Evolutionary conservation across 2,329 filamentous ascomycete species (phyloP), one percentile per base, ranked within the genome.

Genomic region (Thyridium curvatum): DNA sequence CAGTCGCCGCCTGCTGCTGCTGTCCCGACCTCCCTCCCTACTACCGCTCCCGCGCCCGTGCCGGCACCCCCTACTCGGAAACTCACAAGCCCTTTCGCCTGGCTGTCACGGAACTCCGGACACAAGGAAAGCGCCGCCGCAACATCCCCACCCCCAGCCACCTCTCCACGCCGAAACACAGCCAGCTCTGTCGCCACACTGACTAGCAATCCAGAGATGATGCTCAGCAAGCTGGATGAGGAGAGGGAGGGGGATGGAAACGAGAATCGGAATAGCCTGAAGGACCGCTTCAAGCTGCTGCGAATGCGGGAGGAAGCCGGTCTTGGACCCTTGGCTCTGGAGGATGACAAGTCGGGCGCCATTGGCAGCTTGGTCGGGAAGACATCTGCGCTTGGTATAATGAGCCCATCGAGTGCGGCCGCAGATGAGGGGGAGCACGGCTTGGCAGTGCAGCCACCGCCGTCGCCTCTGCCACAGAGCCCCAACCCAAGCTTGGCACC

Each of bases 41-140:
- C 58, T 60, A 44, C 62, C 39, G 56, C 62, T 30, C 58, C 60
- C 17, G 58, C 66, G 33, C 58, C 64, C 15, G 44, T 50, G 2
- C 47, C 54, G 14, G 47, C 54, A 10, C 59, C 54, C 44, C 63
- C 68, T 12, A 48, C 74, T 43, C 72, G 88, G 54, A 94, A 93
- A 59, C 75, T 94, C 40, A 90, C 86, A 8, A 87, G 86, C 49
- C 87, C 85, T n/a, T 94, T 94, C 52, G 79, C 86, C 30, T 91
- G 86, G 82, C 73, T 94, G 30, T 87, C 86, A 26, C 72, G 87
- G 48, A 82, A 73, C 57, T 77, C 79, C 10, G 71, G 72, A 29
- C 67, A 64, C 37, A 81, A 81, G 52, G 67, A 71, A 4, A 73
- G 74, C 46, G 71, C 78, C 8, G 52, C 56, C 15, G 58, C 68